Percentiles rank a stretch among this genome's conserved stretches.
Conservation (phyloP, 2,329 filamentous ascomycete species). For the Xylariaceae sp. region DNA sequence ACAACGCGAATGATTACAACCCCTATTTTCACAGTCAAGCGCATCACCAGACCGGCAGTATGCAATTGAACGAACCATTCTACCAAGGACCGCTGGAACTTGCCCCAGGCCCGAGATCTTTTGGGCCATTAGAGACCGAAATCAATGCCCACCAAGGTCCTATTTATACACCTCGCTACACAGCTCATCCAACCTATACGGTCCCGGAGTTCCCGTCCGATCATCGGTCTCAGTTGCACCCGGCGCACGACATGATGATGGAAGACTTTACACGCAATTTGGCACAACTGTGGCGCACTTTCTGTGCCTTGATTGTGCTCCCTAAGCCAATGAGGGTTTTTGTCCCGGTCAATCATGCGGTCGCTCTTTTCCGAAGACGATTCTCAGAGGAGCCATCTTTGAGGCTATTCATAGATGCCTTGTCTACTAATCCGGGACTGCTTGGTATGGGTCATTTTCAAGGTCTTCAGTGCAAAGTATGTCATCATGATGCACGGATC, state of each 20-base stretch:
- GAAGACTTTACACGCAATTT: slow-evolving; percentile 51
- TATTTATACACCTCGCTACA: too few species aligned
- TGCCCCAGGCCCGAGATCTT: background rate
- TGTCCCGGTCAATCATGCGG: slow-evolving; percentile 58
- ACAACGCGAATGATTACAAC: background rate
- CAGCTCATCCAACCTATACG: slow-evolving; percentile 21
- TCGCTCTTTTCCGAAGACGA: slow-evolving; percentile 50
- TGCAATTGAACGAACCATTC: background rate
- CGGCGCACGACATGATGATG: slow-evolving; percentile 43
- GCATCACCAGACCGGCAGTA: background rate
- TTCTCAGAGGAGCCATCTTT: slow-evolving; percentile 55
- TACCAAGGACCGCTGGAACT: background rate
- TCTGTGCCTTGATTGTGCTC: slow-evolving; percentile 55
- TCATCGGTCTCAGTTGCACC: slow-evolving; percentile 30
- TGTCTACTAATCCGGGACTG: slow-evolving; percentile 54
- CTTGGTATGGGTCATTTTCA: slow-evolving; percentile 50
- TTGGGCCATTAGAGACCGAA: background rate
- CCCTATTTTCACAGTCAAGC: slow-evolving; percentile 2
- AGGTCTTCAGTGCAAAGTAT: slow-evolving; percentile 51
- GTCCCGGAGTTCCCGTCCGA: slow-evolving; percentile 18
- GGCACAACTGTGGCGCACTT: slow-evolving; percentile 57
- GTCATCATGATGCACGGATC: slow-evolving; percentile 36
- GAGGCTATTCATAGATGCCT: slow-evolving; percentile 52
- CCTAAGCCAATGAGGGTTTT: slow-evolving; percentile 58
- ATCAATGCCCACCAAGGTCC: slow-evolving; percentile 1